Conservation (phyloP, 306 rosid species). For the Sophora flavescens region DNA sequence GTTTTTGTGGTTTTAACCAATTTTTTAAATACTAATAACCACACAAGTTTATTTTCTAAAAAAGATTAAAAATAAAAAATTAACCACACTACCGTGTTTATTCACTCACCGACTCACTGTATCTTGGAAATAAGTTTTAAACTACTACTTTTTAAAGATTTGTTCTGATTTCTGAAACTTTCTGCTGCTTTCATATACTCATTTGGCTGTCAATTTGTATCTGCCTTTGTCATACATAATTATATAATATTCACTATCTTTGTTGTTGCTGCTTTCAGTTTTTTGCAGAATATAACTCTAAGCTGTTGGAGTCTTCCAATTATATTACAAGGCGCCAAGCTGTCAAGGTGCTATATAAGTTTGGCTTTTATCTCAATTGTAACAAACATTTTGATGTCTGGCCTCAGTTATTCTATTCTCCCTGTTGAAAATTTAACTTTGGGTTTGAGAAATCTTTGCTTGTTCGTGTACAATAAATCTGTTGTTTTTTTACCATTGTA, state of each 20-base stretch:
- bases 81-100: slow-evolving; percentile 4
- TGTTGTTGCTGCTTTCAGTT: slow-evolving; percentile 63
- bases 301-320: slow-evolving; percentile 91
- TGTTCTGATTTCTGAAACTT: slow-evolving; percentile 25
- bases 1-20: slow-evolving; percentile 19
- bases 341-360: slow-evolving; percentile 72
- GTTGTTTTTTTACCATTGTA: slow-evolving; percentile 5
- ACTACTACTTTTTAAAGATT: background rate
- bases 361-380: slow-evolving; percentile 31
- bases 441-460: slow-evolving; percentile 3
- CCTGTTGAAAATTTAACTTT: slow-evolving; percentile 27
- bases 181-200: slow-evolving; percentile 25
- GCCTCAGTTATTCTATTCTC: slow-evolving; percentile 11
- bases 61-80: too few relatives aligned
- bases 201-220: slow-evolving; percentile 28
- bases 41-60: too few relatives aligned
- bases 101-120: background rate
- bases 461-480: background rate
- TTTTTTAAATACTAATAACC: background rate
- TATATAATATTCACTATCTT: slow-evolving; percentile 27
- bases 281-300: slow-evolving; percentile 89
- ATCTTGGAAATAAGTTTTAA: slow-evolving; percentile 12
- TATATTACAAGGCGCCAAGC: slow-evolving; percentile 98
- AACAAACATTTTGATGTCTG: slow-evolving; percentile 27
- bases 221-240: slow-evolving; percentile 5